phyloP scores from a whole-genome alignment of 106 monocot species.

The Platanthera zijinensis region DNA sequence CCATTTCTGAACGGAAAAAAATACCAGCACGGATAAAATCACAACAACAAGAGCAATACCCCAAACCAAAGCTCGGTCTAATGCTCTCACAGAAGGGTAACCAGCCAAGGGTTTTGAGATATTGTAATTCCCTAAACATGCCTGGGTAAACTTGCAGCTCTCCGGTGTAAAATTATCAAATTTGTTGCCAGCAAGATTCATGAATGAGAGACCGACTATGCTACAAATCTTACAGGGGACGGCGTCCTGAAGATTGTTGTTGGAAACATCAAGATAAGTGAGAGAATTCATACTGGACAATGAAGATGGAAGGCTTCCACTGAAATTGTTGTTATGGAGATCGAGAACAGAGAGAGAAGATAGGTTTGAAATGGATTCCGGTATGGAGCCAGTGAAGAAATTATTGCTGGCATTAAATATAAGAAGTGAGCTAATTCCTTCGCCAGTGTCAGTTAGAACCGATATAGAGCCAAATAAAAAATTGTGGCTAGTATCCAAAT shows the following conservation, averaged over 20 bases:
- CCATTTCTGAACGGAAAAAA: slow-evolving; percentile 34
- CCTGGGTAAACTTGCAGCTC: slow-evolving; percentile 29
- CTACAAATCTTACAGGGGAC: slow-evolving; percentile 70
- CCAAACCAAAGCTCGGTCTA: slow-evolving; percentile 30
- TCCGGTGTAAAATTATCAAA: slow-evolving; percentile 39
- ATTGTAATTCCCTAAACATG: slow-evolving; percentile 29
- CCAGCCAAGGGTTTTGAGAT: slow-evolving; percentile 20
- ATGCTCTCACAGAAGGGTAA: slow-evolving; percentile 24
- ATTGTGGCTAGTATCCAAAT: slow-evolving; percentile 75
- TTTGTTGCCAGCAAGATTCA: slow-evolving; percentile 65
- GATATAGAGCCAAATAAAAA: slow-evolving; percentile 46
- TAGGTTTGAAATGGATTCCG: slow-evolving; percentile 50
- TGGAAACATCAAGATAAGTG: slow-evolving; percentile 75
- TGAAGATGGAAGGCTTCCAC: slow-evolving; percentile 48
- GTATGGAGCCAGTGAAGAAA: slow-evolving; percentile 49
- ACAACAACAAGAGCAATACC: slow-evolving; percentile 25
- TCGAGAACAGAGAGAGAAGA: slow-evolving; percentile 74
- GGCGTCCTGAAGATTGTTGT: slow-evolving; percentile 56
- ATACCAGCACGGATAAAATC: slow-evolving; percentile 16
- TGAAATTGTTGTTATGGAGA: slow-evolving; percentile 68
- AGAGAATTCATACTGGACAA: slow-evolving; percentile 49
- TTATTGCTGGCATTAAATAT: slow-evolving; percentile 84
- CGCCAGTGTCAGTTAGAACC: background rate
- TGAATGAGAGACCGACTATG: slow-evolving; percentile 56
- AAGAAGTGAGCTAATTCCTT: slow-evolving; percentile 43